Evolutionary conservation across 139 green algal genomes (phyloP), one percentile per base, ranked within the genome.

Genomic region (Coelastrella sp.): DNA sequence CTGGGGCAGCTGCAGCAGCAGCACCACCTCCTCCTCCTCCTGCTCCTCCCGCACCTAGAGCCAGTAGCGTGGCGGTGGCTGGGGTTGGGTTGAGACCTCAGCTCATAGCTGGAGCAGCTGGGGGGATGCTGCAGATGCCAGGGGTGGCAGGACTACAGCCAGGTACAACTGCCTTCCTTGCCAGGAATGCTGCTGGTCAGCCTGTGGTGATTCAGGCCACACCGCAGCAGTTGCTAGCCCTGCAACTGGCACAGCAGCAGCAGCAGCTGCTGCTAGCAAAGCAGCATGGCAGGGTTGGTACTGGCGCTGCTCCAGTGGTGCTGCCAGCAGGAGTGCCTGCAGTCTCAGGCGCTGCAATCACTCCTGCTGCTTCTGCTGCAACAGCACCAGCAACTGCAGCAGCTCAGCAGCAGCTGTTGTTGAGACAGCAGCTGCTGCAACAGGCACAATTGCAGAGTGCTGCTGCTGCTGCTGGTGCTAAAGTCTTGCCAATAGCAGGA

Each of bases 381-480:
- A 57, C 84, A 25, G 66, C 84, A 78, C 66, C 82, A 87, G 66
- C 49, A 19, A 70, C 19, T 49, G 82, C 68, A 27, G 68, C 68
- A 76, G 68, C 68, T 10, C 81, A 75, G 27, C 82, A 66, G 82
- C 78, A 84, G 24, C 12, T 84, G 49, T 20, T 84, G 78, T 19
- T 84, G 24, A 84, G 78, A 14, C 61, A 80, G 68, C 84, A 78
- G 84, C 84, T 81, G 66, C 66, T 88, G 83, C 83, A 68, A 65
- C 83, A 49, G 66, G 60, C 25, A 27, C 84, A 72, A 68, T 66
- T 78, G 84, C 84, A 88, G 84, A 22, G 60, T 59, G 84, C 49
- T 12, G 68, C 68, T 27, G 78, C 78, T 17, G 82, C 49, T 63
- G 81, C 12, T 60, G 82, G 82, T 63, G 82, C n/a, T 19, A 22